Evolutionary conservation across 2,329 filamentous ascomycete genomes (phyloP), one percentile per base, ranked within the genome.

Genomic region (Pestalotiopsis sp.): DNA sequence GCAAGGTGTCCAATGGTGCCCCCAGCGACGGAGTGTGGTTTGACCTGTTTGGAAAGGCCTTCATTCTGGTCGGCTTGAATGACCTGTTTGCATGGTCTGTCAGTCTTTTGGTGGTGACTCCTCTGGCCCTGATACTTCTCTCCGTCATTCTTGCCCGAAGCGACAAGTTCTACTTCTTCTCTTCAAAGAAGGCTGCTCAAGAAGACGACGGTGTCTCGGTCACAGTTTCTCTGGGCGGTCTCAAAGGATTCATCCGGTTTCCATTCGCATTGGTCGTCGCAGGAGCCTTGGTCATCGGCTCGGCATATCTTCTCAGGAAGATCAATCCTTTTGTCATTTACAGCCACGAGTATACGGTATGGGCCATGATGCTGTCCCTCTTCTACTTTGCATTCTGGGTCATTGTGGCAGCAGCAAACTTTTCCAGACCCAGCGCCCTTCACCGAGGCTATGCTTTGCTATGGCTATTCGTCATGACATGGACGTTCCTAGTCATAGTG

Each of bases 301-400:
- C 94, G 20, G 92, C 93, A 1, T 92, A 92, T 73, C 81, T 98
- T 65, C 76, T 97, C 57, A 88, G 89, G 49, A 97, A 96, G 79
- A 83, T 95, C 77, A 98, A 98, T 76, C 94, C 95, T 1, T 88
- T 94, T 74, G 94, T 98, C 74, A 84, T 96, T n/a, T 96, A 98
- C 82, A 95, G 94, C 81, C 97, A 92, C 74, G 87, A 91, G 62
- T 98, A 96, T 78, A 86, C 93, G 23, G 77, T 74, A 20, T 97
- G 94, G 94, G 89, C 90, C 36, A 97, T 97, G 91, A 92, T 94
- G 83, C 77, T 95, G 0, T 92, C 92, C 0, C 85, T 94, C 0
- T 97, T 94, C 85, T 90, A 96, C 76, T 90, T 92, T 69, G 79
- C 91, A 23, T 91, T 94, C 61, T 98, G 95, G 95, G 91, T 94